Percentiles rank a stretch among this genome's conserved stretches.
These are phyloP conservation scores for Pichia occidentalis DNA, from an alignment of 805 yeast species.

Conservation along the genomic window DNA sequence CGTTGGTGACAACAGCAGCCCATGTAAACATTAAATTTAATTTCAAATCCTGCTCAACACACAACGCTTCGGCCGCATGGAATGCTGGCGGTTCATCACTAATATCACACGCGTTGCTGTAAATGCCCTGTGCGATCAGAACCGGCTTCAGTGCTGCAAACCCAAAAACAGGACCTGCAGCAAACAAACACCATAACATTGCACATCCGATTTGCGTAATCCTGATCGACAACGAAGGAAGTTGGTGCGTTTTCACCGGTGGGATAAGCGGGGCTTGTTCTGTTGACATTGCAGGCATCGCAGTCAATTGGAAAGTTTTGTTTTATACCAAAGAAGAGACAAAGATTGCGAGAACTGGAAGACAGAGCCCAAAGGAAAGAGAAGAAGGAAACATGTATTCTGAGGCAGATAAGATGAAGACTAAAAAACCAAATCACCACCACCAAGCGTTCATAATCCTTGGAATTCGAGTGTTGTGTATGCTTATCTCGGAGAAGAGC, in stretches of 20 bases:
- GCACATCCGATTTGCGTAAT: conserved; percentile 64
- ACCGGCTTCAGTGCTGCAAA: conserved; percentile 92
- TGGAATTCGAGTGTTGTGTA: no score
- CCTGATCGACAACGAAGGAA: conserved; percentile 28
- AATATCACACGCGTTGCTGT: conserved; percentile 49
- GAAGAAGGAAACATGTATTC: no score
- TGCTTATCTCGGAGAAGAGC: conserved; percentile 9
- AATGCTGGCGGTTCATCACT: neutral
- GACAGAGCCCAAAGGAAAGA: neutral
- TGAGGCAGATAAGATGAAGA: no score
- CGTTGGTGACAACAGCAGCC: conserved; percentile 83
- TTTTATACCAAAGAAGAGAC: no score
- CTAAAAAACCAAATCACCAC: neutral
- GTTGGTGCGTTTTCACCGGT: conserved; percentile 4
- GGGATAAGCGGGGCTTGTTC: conserved; percentile 24
- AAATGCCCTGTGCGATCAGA: conserved; percentile 69
- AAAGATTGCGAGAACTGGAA: neutral
- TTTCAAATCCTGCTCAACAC: conserved; percentile 76
- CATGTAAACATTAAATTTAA: conserved; percentile 77
- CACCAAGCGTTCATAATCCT: no score
- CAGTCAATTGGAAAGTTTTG: neutral
- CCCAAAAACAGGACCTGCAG: conserved; percentile 94
- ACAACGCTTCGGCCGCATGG: conserved; percentile 25
- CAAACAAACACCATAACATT: conserved; percentile 76
- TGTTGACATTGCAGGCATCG: conserved; percentile 7